Percentiles rank a stretch among this genome's conserved stretches.
These are phyloP conservation scores for Helianthus annuus DNA, from an alignment of 129 eudicot species.

Conservation along the genomic window HanXRQr2.0-SUNRISE NC_035437.2:103817742-103818241, in stretches of 20 bases:
- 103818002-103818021: conserved; percentile 18
- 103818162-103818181: too few species aligned
- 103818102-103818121: too few species aligned
- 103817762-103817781: neutral
- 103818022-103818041: too few species aligned
- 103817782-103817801: neutral
- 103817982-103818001: conserved; percentile 1
- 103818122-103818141: too few species aligned
- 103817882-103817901: conserved; percentile 23
- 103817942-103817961: conserved; percentile 29
- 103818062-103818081: too few species aligned
- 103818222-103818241: too few species aligned
- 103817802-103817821: conserved; percentile 6
- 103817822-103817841: conserved; percentile 28
- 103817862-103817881: conserved; percentile 13
- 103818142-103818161: too few species aligned
- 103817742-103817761: neutral
- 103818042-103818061: too few species aligned
- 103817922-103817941: conserved; percentile 18
- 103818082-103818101: too few species aligned
- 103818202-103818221: too few species aligned
- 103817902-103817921: conserved; percentile 1
- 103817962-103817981: conserved; percentile 29
- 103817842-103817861: conserved; percentile 27
- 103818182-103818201: too few species aligned